Evolutionary conservation across 495 filamentous ascomycete genomes (phyloP).

Genomic region (Tuber melanosporum): DNA sequence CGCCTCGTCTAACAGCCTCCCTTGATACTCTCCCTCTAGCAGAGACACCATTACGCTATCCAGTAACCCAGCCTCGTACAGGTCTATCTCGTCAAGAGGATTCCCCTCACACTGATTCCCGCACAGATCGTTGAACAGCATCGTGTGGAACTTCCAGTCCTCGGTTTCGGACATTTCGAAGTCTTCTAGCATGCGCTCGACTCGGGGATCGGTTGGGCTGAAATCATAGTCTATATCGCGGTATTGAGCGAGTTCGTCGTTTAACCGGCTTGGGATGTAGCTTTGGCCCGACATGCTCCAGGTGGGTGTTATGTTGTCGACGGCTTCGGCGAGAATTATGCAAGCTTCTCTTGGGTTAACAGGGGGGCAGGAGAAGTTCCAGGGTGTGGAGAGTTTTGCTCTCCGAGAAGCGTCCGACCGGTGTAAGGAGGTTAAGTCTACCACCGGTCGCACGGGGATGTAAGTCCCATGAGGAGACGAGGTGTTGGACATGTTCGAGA

Average conservation of each 20-base stretch:
- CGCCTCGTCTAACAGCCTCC: background rate
- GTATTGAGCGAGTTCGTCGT: background rate
- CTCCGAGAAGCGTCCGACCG: background rate
- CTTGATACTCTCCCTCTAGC: background rate
- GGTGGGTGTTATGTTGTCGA: background rate
- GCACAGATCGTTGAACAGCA: background rate
- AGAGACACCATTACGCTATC: background rate
- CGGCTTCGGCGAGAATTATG: background rate
- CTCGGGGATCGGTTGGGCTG: background rate
- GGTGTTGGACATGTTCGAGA: background rate
- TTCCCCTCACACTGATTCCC: background rate
- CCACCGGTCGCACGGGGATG: background rate
- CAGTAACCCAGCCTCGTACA: background rate
- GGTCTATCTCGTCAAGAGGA: background rate
- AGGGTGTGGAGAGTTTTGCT: background rate
- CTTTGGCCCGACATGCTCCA: background rate
- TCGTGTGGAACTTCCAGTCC: background rate
- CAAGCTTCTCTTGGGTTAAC: background rate
- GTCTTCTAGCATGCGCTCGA: background rate
- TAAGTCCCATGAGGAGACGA: background rate
- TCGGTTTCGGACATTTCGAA: background rate
- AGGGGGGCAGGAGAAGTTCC: background rate
- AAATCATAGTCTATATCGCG: background rate
- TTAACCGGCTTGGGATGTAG: background rate
- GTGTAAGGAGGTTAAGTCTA: background rate